Evolutionary conservation across 2,329 filamentous ascomycete genomes (phyloP).

Genomic region (Cladophialophora yegresii): DNA sequence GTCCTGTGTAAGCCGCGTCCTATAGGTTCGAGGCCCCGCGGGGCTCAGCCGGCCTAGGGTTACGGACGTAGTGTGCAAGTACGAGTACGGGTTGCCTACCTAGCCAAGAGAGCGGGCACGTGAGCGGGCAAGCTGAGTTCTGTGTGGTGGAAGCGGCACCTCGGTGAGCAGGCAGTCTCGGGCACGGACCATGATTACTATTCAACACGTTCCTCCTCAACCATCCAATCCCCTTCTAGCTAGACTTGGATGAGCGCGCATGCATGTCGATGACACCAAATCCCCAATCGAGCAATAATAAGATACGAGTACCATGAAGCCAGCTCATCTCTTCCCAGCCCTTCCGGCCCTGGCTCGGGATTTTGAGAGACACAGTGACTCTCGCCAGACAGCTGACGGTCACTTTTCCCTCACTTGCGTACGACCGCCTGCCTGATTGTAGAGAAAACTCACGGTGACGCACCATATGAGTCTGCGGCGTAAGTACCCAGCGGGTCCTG

Average conservation of each 20-base stretch:
- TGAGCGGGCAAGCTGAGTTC: not conserved
- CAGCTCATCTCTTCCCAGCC: not conserved
- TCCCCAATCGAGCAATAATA: slow-evolving; percentile 14
- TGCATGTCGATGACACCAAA: slow-evolving; percentile 18
- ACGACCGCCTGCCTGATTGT: slow-evolving; percentile 2
- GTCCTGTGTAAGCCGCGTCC: not conserved
- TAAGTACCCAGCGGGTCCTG: slow-evolving; percentile 3
- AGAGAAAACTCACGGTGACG: slow-evolving; percentile 1
- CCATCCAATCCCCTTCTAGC: not conserved
- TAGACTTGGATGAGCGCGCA: not conserved
- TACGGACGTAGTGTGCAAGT: slow-evolving; percentile 22
- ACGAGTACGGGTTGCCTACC: too few relatives aligned
- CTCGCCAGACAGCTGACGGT: not conserved
- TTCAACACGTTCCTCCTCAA: not conserved
- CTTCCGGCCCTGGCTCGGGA: slow-evolving; percentile 9
- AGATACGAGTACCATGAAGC: not conserved
- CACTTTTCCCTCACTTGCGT: slow-evolving; percentile 1
- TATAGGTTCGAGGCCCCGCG: not conserved
- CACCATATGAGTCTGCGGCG: not conserved
- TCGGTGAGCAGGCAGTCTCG: not conserved
- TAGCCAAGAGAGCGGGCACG: too few relatives aligned
- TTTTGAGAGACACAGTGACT: not conserved
- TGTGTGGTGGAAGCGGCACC: not conserved
- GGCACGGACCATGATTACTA: slow-evolving; percentile 9
- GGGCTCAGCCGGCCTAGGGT: not conserved